These are phyloP conservation scores for Chlamydomonas sphaeroides DNA, from an alignment of 139 green algal genomes.

Conservation along the genomic window DNA sequence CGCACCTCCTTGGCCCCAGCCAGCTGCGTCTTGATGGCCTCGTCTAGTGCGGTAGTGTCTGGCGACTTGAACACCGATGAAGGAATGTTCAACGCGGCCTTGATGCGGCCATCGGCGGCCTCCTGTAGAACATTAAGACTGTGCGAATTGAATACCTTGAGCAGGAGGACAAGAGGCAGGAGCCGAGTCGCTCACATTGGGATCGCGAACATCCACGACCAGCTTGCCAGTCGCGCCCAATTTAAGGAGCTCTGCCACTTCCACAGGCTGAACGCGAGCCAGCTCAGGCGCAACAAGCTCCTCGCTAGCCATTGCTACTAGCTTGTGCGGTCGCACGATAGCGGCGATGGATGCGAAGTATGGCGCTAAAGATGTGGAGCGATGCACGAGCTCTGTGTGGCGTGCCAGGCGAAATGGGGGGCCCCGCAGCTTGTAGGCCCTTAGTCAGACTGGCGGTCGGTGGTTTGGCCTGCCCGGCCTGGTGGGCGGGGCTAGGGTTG, in stretches of 20 bases:
- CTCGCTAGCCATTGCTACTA: background rate
- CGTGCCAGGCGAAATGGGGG: too few relatives aligned
- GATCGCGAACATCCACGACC: conserved; percentile 14
- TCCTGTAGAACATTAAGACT: background rate
- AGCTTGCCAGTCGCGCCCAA: too few relatives aligned
- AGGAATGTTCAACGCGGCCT: conserved; percentile 5
- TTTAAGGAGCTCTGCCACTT: background rate
- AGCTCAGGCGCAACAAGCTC: conserved; percentile 10
- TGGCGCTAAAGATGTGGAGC: too few relatives aligned
- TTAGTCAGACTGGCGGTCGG: too few relatives aligned
- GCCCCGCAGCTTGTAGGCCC: too few relatives aligned
- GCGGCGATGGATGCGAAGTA: too few relatives aligned
- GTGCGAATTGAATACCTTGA: too few relatives aligned
- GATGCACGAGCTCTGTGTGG: too few relatives aligned
- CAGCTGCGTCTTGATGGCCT: conserved; percentile 4
- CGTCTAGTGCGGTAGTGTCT: background rate
- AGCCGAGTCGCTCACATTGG: background rate
- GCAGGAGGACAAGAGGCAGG: too few relatives aligned
- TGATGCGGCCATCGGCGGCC: background rate
- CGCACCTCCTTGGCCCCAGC: conserved; percentile 7
- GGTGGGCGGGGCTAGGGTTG: too few relatives aligned
- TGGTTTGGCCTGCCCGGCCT: too few relatives aligned
- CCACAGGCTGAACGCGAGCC: background rate
- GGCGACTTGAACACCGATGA: background rate
- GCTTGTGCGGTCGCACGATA: too few relatives aligned